These are phyloP conservation scores for Didymella pinodella DNA, from an alignment of 2,329 filamentous ascomycete genomes.

Conservation along the genomic window DNA sequence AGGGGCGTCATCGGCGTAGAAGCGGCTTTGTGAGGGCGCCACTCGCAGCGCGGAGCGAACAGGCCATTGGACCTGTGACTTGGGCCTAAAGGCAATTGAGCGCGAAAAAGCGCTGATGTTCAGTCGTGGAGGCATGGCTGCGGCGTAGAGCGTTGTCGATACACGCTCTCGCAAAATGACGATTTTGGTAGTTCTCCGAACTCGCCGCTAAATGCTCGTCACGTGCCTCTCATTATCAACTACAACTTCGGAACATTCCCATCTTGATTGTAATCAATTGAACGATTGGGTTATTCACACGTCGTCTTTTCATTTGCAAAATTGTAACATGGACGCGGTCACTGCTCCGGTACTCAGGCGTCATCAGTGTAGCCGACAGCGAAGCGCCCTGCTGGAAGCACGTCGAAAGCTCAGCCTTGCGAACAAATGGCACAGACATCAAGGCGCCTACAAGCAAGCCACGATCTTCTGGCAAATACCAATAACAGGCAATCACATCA, in stretches of 20 bases:
- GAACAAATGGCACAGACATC: not conserved
- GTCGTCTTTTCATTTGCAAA: no score
- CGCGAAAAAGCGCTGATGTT: conserved; percentile 43
- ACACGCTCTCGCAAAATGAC: conserved; percentile 30
- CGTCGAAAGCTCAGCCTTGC: conserved; percentile 3
- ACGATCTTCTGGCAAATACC: not conserved
- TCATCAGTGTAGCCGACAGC: not conserved
- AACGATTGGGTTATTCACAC: not conserved
- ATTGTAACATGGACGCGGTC: not conserved
- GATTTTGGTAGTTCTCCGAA: conserved; percentile 14
- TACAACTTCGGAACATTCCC: not conserved
- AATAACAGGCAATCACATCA: not conserved
- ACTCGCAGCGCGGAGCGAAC: conserved; percentile 32
- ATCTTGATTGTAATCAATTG: not conserved
- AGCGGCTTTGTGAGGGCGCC: conserved; percentile 40
- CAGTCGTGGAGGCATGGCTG: conserved; percentile 51
- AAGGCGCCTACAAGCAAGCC: conserved; percentile 1
- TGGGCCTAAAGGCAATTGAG: conserved; percentile 45
- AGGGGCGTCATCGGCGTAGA: conserved; percentile 44
- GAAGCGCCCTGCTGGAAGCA: conserved; percentile 1
- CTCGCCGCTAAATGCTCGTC: conserved; percentile 18
- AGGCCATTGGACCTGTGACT: conserved; percentile 41
- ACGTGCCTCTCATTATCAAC: conserved; percentile 23
- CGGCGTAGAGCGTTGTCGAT: conserved; percentile 27
- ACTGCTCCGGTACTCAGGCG: not conserved